Evolutionary conservation across 306 rosid genomes (phyloP).

Genomic region (Dryas octopetala): DNA sequence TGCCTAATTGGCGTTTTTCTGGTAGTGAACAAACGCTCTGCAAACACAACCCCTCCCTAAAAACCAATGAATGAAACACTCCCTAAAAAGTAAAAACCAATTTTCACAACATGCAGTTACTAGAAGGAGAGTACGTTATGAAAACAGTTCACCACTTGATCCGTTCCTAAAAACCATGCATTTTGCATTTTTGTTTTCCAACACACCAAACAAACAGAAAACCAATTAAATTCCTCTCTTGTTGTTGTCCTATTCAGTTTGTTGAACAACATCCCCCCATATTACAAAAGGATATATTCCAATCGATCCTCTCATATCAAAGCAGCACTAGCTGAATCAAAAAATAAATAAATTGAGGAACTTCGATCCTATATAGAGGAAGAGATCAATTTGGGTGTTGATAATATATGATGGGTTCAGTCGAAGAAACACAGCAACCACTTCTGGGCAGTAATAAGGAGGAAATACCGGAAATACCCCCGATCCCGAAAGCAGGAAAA

Average conservation of each 20-base stretch:
- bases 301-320: not conserved
- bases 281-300: not conserved
- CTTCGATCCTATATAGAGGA: not conserved
- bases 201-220: not conserved
- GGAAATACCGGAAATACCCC: not conserved
- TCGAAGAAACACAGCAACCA: slow-evolving; percentile 30
- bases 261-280: not conserved
- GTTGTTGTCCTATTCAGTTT: not conserved
- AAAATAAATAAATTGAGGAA: not conserved
- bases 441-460: slow-evolving; percentile 21
- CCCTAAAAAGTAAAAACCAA: not conserved
- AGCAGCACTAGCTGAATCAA: not conserved
- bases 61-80: not conserved
- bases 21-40: too few relatives aligned
- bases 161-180: not conserved
- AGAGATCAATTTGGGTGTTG: not conserved
- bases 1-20: too few relatives aligned
- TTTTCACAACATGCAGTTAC: not conserved
- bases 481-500: slow-evolving; percentile 31
- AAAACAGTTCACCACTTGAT: not conserved
- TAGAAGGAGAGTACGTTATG: not conserved
- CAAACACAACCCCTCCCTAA: too few relatives aligned
- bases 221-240: not conserved
- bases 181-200: too few relatives aligned
- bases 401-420: not conserved